These are phyloP conservation scores for Atkinsonella hypoxylon DNA, from an alignment of 2,329 filamentous ascomycete species.

Conservation along the genomic window DNA sequence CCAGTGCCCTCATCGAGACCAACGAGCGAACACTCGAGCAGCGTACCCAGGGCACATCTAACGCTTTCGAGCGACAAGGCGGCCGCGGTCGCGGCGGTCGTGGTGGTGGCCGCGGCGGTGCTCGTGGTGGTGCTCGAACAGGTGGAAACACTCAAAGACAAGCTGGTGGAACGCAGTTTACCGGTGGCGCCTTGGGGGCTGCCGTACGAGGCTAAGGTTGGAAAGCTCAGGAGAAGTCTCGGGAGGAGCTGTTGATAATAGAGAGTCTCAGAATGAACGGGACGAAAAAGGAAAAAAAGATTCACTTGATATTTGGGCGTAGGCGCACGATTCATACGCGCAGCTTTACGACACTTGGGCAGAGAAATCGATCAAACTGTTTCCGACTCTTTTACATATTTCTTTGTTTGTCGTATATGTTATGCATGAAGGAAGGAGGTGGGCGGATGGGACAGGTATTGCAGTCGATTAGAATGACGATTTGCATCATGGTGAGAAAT, in stretches of 20 bases:
- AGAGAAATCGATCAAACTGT: not conserved
- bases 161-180: slow-evolving; percentile 67
- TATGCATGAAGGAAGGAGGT: slow-evolving; percentile 1
- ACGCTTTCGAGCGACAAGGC: slow-evolving; percentile 89
- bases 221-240: not conserved
- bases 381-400: not conserved
- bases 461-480: not conserved
- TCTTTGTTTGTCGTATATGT: not conserved
- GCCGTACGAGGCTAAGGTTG: slow-evolving; percentile 49
- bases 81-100: slow-evolving; percentile 59
- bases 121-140: slow-evolving; percentile 47
- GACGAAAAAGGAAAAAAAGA: not conserved
- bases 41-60: slow-evolving; percentile 87
- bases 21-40: slow-evolving; percentile 98
- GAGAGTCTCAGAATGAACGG: not conserved
- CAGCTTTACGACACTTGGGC: not conserved
- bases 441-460: not conserved
- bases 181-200: slow-evolving; percentile 64
- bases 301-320: slow-evolving; percentile 1
- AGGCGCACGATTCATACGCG: slow-evolving; percentile 3
- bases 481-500: not conserved
- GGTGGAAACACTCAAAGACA: slow-evolving; percentile 52
- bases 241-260: not conserved
- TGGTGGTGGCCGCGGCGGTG: slow-evolving; percentile 49
- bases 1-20: slow-evolving; percentile 85